Base-by-base conservation (phyloP, 2,329 filamentous ascomycete genomes). In the Alternaria triticina region DNA sequence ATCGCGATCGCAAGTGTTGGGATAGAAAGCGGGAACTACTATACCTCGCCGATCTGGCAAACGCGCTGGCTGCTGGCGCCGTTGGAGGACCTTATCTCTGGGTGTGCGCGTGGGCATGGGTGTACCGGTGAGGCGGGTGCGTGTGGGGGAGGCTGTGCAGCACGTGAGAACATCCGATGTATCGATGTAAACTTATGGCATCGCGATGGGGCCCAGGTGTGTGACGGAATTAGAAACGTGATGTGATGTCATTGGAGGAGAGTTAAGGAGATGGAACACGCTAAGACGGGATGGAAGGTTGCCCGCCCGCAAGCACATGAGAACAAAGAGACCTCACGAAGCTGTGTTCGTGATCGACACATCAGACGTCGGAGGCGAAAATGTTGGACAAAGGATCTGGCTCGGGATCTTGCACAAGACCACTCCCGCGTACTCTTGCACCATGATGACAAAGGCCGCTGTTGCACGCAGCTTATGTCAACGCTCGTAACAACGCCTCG, bases 391-490 rank as follows among this genome's bases (percentile, higher is more conserved):
- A 64, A 61, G 62, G 27, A 30, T 2, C 3, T 8, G 27, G 11
- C 25, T 33, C 25, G 12, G 60, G 22, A 45, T 22, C 33, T 12
- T 13, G 15, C 25, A n/a, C 17, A 36, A 20, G 30, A 15, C 25
- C 36, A 20, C 20, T 9, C 27, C 17, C 30, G 49, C 9, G 47
- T 46, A 44, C 22, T 12, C 30, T 20, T 13, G 10, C n/a, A 12
- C 54, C 25, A 23, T 17, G 17, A 50, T 20, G 17, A 64, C 62
- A 65, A 65, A 65, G 62, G 36, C 15, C 22, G 40, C 22, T 17
- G n/a, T 17, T 17, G 30, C 43, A 33, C 15, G 27, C 40, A 46
- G 49, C 62, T 62, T 62, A 2, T 59, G 27, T 65, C 15, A 5
- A 54, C 7, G 13, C 17, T 22, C 25, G 17, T 22, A 15, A 51